These are phyloP conservation scores for Stachybotrys echinatus DNA, from an alignment of 2,329 filamentous ascomycete genomes.

Conservation along the genomic window DNA sequence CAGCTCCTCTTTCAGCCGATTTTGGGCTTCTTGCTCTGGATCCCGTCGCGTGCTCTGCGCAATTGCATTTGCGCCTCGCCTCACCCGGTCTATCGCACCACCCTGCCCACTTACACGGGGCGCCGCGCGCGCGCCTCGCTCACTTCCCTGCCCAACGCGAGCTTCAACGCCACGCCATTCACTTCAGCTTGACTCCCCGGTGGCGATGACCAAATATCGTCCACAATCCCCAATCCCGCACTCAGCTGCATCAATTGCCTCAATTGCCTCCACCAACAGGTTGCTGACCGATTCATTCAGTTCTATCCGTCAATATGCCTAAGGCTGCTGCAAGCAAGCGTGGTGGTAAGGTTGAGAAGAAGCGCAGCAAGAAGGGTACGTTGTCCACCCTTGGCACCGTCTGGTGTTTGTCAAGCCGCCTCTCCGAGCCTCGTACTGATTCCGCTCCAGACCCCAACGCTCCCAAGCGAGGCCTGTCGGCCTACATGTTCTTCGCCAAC, in stretches of 20 bases:
- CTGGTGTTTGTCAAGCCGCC: no score
- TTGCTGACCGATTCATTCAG: no score
- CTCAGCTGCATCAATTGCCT: no score
- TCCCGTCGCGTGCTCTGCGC: slow-evolving; percentile 11
- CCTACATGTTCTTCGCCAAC: slow-evolving; percentile 99
- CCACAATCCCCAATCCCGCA: no score
- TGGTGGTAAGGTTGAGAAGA: slow-evolving; percentile 50
- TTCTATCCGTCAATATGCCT: slow-evolving; percentile 48
- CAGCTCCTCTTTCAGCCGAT: slow-evolving; percentile 8
- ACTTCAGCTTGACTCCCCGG: neutral
- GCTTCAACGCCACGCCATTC: no score
- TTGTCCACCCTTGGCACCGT: slow-evolving; percentile 9
- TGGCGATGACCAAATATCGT: no score
- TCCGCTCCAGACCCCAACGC: slow-evolving; percentile 76
- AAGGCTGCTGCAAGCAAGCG: slow-evolving; percentile 50
- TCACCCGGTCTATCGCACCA: neutral
- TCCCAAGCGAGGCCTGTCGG: slow-evolving; percentile 97
- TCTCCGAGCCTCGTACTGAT: slow-evolving; percentile 4
- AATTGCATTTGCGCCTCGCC: slow-evolving; percentile 24
- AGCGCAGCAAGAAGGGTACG: slow-evolving; percentile 56
- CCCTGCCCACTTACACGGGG: neutral
- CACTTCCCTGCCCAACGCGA: no score
- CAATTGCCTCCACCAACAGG: no score
- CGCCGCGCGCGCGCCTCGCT: no score
- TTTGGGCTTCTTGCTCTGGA: slow-evolving; percentile 8